Evolutionary conservation across 768 basidiomycete species (phyloP), one percentile per base, ranked within the genome.

Genomic region (Russula brevipes): DNA sequence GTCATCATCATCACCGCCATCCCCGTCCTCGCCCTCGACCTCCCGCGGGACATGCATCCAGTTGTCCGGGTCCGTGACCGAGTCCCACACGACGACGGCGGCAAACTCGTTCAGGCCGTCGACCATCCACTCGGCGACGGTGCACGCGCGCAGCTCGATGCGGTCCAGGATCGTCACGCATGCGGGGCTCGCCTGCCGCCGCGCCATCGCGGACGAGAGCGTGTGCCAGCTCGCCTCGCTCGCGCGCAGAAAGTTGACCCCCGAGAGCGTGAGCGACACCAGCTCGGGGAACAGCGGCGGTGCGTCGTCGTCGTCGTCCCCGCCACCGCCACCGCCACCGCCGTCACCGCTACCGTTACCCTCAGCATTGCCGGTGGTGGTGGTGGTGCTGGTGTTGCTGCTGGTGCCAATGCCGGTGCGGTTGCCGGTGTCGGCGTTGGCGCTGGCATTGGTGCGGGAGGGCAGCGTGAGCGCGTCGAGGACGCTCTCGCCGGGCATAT

Each of bases 161-260:
- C 63, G 58, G 12, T 64, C 63, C 9, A 64, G 30, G 30, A 64
- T 64, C 47, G 63, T 64, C 53, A 64, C 58, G 54, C 54, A 64
- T 5, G 46, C 53, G 0, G 58, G 63, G 42, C 63, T 64, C 59
- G 45, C 59, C 35, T 64, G 63, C 1, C 63, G 58, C 36, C 38
- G n/a, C 14, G 41, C n/a, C 46, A 64, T 54, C 24, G 54, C 42
- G 16, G 14, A 11, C 11, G 47, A 38, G 17, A 64, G 2, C 33
- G 59, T 56, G 10, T 4, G 16, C 63, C 63, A 64, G 4, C 35
- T 49, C 35, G 12, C 16, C 5, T 64, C 54, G 36, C 19, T 17
- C 33, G 58, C 46, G 0, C 63, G 63, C 41, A 64, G 41, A 41
- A 64, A 56, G 52, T 64, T 64, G 35, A 60, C 58, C 0, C 63